Conservation (phyloP, 2,329 filamentous ascomycete species). For the Colletotrichum sp. region DNA sequence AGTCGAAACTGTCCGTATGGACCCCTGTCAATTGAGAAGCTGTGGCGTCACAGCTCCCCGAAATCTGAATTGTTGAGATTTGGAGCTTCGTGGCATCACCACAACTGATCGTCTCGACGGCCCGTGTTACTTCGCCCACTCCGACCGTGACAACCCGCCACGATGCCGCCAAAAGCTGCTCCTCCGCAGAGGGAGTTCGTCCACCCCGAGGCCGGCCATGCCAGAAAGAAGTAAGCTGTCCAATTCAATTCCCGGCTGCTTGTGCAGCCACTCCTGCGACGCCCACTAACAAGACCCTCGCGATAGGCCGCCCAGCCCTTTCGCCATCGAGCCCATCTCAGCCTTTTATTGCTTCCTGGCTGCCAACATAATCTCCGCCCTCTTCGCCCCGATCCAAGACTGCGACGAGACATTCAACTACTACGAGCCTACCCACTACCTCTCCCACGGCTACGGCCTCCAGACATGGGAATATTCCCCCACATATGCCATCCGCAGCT, state of each 20-base stretch:
- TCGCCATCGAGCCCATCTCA: constrained; percentile 71
- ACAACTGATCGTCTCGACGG: constrained; percentile 1
- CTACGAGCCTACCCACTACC: constrained; percentile 96
- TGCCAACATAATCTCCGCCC: constrained; percentile 76
- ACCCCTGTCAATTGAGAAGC: constrained; percentile 17
- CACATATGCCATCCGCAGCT: constrained; percentile 92
- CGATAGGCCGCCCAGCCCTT: constrained; percentile 54
- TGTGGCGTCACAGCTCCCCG: constrained; percentile 20
- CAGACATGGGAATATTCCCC: constrained; percentile 99
- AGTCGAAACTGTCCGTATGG: background rate
- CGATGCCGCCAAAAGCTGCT: constrained; percentile 43
- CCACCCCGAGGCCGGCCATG: constrained; percentile 54
- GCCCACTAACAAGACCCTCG: constrained; percentile 6
- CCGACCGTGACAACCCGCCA: constrained; percentile 23
- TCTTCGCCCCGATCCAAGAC: constrained; percentile 91
- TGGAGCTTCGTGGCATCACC: constrained; percentile 14
- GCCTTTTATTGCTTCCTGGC: constrained; percentile 82
- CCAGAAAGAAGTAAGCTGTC: constrained; percentile 52
- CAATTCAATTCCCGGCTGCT: background rate
- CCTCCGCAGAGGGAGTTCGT: constrained; percentile 41
- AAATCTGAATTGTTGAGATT: constrained; percentile 21
- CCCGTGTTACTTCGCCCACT: background rate
- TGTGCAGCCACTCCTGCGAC: background rate
- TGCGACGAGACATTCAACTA: constrained; percentile 99
- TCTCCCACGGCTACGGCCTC: constrained; percentile 88